These are phyloP conservation scores for Sporothrix curviconia DNA, from an alignment of 2,329 filamentous ascomycete genomes.

Conservation along the genomic window DNA sequence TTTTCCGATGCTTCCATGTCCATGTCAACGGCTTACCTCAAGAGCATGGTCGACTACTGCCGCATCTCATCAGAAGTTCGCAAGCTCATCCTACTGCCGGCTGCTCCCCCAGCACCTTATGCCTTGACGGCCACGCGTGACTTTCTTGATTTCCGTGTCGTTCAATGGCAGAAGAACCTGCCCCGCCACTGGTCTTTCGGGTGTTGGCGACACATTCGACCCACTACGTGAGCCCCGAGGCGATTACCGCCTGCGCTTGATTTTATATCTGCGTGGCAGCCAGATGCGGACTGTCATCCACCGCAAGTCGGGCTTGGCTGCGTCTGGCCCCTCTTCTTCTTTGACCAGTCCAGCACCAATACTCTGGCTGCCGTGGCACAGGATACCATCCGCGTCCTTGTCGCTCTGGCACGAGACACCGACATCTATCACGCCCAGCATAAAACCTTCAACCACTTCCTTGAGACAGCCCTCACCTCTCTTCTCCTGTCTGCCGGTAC, in stretches of 20 bases:
- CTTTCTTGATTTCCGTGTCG: constrained; percentile 1
- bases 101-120: background rate
- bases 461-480: background rate
- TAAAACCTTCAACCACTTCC: constrained; percentile 4
- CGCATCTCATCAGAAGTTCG: constrained; percentile 3
- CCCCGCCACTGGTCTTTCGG: background rate
- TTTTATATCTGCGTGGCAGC: background rate
- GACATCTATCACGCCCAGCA: constrained; percentile 5
- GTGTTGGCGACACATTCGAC: background rate
- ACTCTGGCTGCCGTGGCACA: background rate
- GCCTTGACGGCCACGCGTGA: background rate
- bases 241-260: constrained; percentile 1
- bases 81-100: background rate
- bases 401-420: background rate
- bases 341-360: background rate
- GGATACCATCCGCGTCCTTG: background rate
- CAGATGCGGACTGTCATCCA: constrained; percentile 1
- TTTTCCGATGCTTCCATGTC: background rate
- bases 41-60: constrained; percentile 7
- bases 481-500: background rate
- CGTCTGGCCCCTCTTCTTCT: background rate
- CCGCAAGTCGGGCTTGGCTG: background rate
- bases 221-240: background rate
- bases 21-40: background rate
- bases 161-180: constrained; percentile 6